Conservation (phyloP, 2,329 filamentous ascomycete species). For the Verticillium klebahnii region DNA sequence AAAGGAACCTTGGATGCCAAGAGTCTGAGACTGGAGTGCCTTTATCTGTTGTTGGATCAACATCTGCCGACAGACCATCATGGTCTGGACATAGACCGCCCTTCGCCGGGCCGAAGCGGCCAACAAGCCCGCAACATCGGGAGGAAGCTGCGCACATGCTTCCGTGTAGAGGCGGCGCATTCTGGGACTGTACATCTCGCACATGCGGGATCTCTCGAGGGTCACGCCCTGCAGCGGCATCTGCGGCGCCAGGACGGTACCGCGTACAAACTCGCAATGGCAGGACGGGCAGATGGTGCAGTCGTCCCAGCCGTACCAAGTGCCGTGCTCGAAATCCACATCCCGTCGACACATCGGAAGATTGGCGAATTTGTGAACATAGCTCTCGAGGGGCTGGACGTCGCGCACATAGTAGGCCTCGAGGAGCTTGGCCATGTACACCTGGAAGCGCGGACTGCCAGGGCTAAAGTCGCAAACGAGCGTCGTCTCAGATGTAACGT, state of each 20-base stretch:
- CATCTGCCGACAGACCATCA: conserved; percentile 20
- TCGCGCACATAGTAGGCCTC: conserved; percentile 23
- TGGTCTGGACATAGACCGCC: conserved; percentile 26
- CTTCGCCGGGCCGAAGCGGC: conserved; percentile 19
- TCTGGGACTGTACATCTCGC: conserved; percentile 31
- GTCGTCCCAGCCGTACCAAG: conserved; percentile 31
- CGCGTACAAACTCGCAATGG: conserved; percentile 25
- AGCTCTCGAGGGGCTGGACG: conserved; percentile 18
- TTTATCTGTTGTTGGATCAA: conserved; percentile 18
- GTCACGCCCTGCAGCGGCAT: conserved; percentile 22
- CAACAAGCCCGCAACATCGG: conserved; percentile 18
- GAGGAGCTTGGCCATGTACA: conserved; percentile 17
- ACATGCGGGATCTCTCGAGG: conserved; percentile 20
- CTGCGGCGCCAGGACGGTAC: conserved; percentile 18
- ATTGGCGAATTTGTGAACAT: conserved; percentile 21
- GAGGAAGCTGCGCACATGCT: conserved; percentile 19
- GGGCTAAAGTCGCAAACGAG: conserved; percentile 29
- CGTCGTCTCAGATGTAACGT: conserved; percentile 9
- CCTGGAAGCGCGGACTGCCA: conserved; percentile 19
- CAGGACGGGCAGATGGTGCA: conserved; percentile 31
- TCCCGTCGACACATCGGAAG: conserved; percentile 23
- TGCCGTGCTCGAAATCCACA: conserved; percentile 12
- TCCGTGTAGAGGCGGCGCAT: conserved; percentile 28
- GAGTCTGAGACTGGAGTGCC: conserved; percentile 17
- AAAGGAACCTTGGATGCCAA: conserved; percentile 19